These are phyloP conservation scores for Anethum foeniculum DNA, from an alignment of 140 eudicot species.

Conservation along the genomic window DNA sequence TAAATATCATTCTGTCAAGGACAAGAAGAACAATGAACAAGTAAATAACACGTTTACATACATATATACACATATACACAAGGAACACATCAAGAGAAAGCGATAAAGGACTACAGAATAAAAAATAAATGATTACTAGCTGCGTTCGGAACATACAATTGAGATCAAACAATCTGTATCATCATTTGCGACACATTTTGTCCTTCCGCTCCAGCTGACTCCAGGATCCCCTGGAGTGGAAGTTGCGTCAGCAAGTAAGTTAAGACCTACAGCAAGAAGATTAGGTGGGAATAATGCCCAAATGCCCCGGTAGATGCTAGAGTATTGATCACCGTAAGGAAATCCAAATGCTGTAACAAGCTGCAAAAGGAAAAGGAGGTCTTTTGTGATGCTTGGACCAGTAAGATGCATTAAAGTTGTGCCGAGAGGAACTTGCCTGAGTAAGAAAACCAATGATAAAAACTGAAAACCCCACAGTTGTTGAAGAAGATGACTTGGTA, in stretches of 20 bases:
- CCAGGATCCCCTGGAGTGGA: slow-evolving; percentile 70
- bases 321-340: slow-evolving; percentile 52
- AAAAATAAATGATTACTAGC: neutral
- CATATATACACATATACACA: neutral
- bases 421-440: slow-evolving; percentile 47
- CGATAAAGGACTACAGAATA: neutral
- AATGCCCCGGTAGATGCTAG: slow-evolving; percentile 36
- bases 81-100: neutral
- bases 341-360: slow-evolving; percentile 76
- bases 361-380: slow-evolving; percentile 29
- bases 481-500: slow-evolving; percentile 69
- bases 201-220: slow-evolving; percentile 65
- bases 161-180: slow-evolving; percentile 56
- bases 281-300: slow-evolving; percentile 86
- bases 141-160: slow-evolving; percentile 35
- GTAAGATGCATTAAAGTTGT: slow-evolving; percentile 1
- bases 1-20: slow-evolving; percentile 63
- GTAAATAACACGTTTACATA: neutral
- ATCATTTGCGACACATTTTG: slow-evolving; percentile 58
- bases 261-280: slow-evolving; percentile 68
- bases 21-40: slow-evolving; percentile 12
- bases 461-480: slow-evolving; percentile 53
- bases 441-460: slow-evolving; percentile 57
- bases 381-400: slow-evolving; percentile 16
- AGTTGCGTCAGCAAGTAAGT: slow-evolving; percentile 71